A percentile compares a stretch with the other conserved stretches of the same genome.
Conservation (phyloP, 768 basidiomycete species). For the Podaxis pistillaris region DNA sequence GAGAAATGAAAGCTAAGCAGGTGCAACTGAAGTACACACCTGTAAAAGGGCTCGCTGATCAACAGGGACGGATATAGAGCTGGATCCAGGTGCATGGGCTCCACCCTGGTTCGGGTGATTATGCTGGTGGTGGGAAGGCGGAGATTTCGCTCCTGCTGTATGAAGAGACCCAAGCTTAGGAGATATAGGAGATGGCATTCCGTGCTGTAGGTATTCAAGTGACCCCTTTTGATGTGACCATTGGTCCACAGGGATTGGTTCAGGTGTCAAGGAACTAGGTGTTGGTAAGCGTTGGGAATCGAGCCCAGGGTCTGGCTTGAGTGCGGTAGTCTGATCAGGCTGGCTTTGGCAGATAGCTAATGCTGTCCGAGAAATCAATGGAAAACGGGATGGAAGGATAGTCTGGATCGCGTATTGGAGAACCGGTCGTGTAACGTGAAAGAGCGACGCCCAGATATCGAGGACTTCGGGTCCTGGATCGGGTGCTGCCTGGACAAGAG, state of each 20-base stretch:
- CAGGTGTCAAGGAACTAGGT: constrained; percentile 17
- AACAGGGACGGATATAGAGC: neutral
- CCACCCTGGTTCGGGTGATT: neutral
- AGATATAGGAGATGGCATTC: neutral
- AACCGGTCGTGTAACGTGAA: neutral
- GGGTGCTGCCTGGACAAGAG: constrained; percentile 3
- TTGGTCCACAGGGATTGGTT: neutral
- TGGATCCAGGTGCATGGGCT: neutral
- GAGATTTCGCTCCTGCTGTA: neutral
- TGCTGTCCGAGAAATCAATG: neutral
- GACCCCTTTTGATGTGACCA: neutral
- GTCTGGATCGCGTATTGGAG: constrained; percentile 1
- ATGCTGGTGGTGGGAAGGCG: neutral
- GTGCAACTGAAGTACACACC: neutral
- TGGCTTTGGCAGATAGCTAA: neutral
- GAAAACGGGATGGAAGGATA: neutral
- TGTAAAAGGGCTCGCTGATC: neutral
- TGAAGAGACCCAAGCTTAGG: neutral
- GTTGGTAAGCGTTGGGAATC: constrained; percentile 17
- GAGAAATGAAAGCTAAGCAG: neutral
- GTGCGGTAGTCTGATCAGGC: neutral
- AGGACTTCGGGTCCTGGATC: constrained; percentile 4
- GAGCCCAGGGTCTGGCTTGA: neutral
- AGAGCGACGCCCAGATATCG: constrained; percentile 4
- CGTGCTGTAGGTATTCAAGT: neutral